Evolutionary conservation across 2,329 filamentous ascomycete species (phyloP), one percentile per base, ranked within the genome.

Genomic region (Penicillium corylophilum): DNA sequence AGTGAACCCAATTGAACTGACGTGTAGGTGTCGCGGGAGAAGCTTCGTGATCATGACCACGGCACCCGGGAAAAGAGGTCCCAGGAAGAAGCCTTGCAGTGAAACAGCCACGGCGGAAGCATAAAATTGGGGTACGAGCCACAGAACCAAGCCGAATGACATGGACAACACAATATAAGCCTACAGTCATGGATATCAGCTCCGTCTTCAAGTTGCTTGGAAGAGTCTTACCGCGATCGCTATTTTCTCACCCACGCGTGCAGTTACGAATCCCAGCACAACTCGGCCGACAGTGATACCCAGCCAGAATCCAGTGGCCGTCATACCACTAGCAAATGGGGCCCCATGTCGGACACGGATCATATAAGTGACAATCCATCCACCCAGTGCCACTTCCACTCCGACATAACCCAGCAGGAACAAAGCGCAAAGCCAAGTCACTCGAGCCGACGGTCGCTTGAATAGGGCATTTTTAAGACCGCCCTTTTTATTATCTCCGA

Each of bases 331-430:
- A 2, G 84, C 79, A 64, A 94, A 93, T 0, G 83, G 75, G 22
- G 77, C 79, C 3, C 85, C 89, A 33, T 86, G 70, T 13, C 91
- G 82, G 22, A 91, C 85, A 18, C 82, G 77, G n/a, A 92, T 83
- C 89, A 95, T 95, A 67, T 95, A 95, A 0, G 86, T 86, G 44
- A 90, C 86, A 56, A 95, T 86, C 89, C 89, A 94, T 15, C 89
- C 89, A 18, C 87, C 86, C 2, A 91, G 75, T 0, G 83, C 84
- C 10, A 76, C 74, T 53, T 95, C 90, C 5, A 83, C 80, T 4
- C 90, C 90, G 0, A 93, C 86, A 63, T 95, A 95, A 8, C 84
- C 83, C 4, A 95, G 79, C 13, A 95, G 74, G 67, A 95, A 95
- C 1, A 87, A 54, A 2, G 89, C 61, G 33, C 63, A 64, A 9